Evolutionary conservation across 2,329 filamentous ascomycete genomes (phyloP).

Genomic region (Aspergillus sergii): DNA sequence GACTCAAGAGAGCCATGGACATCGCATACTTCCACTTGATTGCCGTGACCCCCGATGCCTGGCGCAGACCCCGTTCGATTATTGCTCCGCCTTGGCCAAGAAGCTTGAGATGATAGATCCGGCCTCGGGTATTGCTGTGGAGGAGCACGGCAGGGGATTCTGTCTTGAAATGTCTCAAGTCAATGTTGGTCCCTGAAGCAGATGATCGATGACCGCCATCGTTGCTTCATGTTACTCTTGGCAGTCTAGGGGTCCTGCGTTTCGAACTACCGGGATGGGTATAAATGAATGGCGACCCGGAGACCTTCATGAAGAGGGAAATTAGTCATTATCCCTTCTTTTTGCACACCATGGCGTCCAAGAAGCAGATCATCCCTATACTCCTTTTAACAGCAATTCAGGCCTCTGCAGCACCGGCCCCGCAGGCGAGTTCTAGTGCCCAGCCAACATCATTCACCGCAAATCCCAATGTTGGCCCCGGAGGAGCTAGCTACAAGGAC

Average conservation of each 20-base stretch:
- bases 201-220: neutral
- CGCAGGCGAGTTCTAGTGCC: neutral
- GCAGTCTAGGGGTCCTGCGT: neutral
- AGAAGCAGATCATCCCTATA: neutral
- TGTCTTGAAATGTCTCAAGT: neutral
- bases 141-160: neutral
- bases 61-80: neutral
- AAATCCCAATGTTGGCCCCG: slow-evolving; percentile 12
- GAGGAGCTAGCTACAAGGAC: slow-evolving; percentile 11
- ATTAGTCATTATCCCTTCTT: neutral
- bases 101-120: neutral
- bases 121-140: neutral
- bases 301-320: neutral
- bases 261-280: neutral
- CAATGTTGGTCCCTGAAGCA: neutral
- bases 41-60: neutral
- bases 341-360: neutral
- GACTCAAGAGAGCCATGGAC: neutral
- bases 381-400: neutral
- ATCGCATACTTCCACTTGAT: neutral
- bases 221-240: neutral
- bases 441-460: slow-evolving; percentile 11
- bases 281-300: neutral
- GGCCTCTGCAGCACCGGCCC: neutral
- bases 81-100: neutral